Conservation (phyloP, 441 rosid species). For the Adansonia madagascariensis region DNA sequence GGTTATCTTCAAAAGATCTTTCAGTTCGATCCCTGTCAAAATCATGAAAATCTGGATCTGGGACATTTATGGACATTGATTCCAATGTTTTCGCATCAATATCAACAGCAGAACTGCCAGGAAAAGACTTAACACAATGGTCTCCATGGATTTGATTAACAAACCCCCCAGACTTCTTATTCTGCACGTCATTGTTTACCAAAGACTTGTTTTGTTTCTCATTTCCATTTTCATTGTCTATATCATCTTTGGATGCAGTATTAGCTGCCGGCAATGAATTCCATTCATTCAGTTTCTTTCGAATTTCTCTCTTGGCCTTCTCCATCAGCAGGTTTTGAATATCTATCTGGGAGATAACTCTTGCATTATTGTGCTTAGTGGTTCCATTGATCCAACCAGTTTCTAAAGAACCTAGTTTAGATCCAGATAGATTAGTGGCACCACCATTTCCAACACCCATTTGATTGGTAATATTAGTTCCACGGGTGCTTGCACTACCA, state of each 20-base stretch:
- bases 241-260: constrained; percentile 31
- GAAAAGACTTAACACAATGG: constrained; percentile 26
- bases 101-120: constrained; percentile 33
- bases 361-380: constrained; percentile 34
- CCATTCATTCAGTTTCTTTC: constrained; percentile 48
- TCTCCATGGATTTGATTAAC: constrained; percentile 27
- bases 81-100: constrained; percentile 43
- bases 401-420: constrained; percentile 35
- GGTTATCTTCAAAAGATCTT: constrained; percentile 46
- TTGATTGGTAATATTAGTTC: constrained; percentile 35
- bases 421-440: constrained; percentile 32
- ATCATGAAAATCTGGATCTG: constrained; percentile 73
- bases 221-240: constrained; percentile 28
- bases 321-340: constrained; percentile 39
- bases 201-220: constrained; percentile 33
- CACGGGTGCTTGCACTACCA: constrained; percentile 29
- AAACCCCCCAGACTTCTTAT: too few relatives aligned
- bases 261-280: constrained; percentile 28
- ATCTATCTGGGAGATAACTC: constrained; percentile 42
- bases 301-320: constrained; percentile 50
- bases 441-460: constrained; percentile 33
- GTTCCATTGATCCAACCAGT: constrained; percentile 42
- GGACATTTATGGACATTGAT: constrained; percentile 56
- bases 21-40: constrained; percentile 59
- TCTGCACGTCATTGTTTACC: too few relatives aligned